Evolutionary conservation across 306 rosid species (phyloP), one percentile per base, ranked within the genome.

Genomic region (Prunus davidiana): DNA sequence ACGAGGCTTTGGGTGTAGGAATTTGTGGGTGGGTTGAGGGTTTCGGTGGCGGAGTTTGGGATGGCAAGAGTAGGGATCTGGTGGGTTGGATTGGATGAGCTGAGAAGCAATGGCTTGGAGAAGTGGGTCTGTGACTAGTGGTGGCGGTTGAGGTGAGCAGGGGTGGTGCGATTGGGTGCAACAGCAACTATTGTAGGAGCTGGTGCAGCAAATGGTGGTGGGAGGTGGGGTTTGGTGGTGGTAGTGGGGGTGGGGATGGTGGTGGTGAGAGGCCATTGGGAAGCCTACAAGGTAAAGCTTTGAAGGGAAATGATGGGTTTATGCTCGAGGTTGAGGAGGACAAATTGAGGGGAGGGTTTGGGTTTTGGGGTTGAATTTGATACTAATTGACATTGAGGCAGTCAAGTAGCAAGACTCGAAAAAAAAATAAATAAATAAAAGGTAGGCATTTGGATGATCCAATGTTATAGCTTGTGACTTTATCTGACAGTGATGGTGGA

Each of bases 221-320:
- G 57, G 79, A 82, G 73, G 76, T 73, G 52, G 77, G 7, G 45
- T 60, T 30, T 49, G 79, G 69, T 19, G 77, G 22, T 71, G 83
- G 69, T 7, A 87, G 79, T 28, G 71, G 69, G 67, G 83, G 63
- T 28, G 71, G 72, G 63, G 82, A 57, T 68, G 82, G 64, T 67
- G 80, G 67, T 5, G 74, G 78, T 79, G 87, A 77, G 88, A 87
- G 76, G 91, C 97, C 98, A 93, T 93, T 72, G 28, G 62, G 51
- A n/a, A 16, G 64, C 30, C 47, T n/a, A 13, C 69, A 79, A 4
- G 65, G 20, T 27, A 13, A 14, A 65, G 70, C n/a, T 6, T 71
- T 8, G 66, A 38, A 25, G 12, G 43, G 38, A 64, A 65, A 34
- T 4, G 4, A 38, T 41, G 67, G 76, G 67, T 22, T 56, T 72